These are phyloP conservation scores for Coelastrella sp. DNA, from an alignment of 139 green algal species.

Conservation along the genomic window DNA sequence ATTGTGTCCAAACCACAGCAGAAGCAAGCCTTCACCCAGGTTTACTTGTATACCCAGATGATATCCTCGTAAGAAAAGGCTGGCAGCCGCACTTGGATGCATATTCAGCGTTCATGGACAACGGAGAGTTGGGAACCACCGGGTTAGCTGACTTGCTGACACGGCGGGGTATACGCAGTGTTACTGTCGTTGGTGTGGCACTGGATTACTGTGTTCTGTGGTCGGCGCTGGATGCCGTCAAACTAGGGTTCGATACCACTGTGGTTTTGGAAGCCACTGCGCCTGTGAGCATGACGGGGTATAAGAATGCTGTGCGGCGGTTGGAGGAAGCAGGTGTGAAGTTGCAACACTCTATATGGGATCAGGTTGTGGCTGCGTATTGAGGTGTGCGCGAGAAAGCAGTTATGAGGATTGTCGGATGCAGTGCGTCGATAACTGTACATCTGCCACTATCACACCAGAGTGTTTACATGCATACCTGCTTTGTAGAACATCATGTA, in stretches of 20 bases:
- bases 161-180: neutral
- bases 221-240: constrained; percentile 1
- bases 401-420: no score
- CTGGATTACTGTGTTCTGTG: constrained; percentile 23
- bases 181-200: constrained; percentile 6
- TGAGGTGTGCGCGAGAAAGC: no score
- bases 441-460: no score
- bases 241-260: neutral
- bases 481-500: no score
- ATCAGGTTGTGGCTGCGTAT: neutral
- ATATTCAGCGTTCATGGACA: constrained; percentile 18
- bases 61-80: constrained; percentile 12
- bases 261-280: constrained; percentile 30
- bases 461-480: no score
- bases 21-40: neutral
- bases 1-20: neutral
- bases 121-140: neutral
- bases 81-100: constrained; percentile 18
- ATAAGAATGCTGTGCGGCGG: neutral
- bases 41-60: neutral
- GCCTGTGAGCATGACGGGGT: neutral
- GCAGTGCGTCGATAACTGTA: no score
- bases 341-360: neutral
- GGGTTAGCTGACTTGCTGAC: neutral
- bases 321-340: neutral